These are phyloP conservation scores for Boletus rubroflammeus DNA, from an alignment of 768 basidiomycete species.

Conservation along the genomic window DNA sequence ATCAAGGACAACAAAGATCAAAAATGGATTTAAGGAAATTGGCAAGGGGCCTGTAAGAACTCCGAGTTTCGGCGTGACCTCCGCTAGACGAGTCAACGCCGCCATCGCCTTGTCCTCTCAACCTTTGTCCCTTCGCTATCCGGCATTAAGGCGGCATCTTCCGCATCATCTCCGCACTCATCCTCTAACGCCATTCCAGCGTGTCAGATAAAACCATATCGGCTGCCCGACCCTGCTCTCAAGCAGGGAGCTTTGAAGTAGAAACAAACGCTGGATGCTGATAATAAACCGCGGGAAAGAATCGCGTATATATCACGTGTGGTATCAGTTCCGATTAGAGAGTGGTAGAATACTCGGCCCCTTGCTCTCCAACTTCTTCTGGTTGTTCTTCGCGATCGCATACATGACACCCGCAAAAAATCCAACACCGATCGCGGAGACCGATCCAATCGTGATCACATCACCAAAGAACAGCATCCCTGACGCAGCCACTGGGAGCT, in stretches of 20 bases:
- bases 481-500: slow-evolving; percentile 97
- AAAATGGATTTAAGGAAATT: slow-evolving; percentile 8
- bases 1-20: slow-evolving; percentile 6
- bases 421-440: slow-evolving; percentile 82
- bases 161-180: slow-evolving; percentile 21
- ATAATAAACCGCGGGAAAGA: slow-evolving; percentile 2
- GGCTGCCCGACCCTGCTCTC: not conserved
- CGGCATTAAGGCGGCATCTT: slow-evolving; percentile 34
- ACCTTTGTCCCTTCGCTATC: slow-evolving; percentile 2
- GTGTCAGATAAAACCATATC: not conserved
- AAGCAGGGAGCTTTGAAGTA: not conserved
- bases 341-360: slow-evolving; percentile 63
- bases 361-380: slow-evolving; percentile 70
- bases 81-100: not conserved
- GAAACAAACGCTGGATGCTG: not conserved
- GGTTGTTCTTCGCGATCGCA: slow-evolving; percentile 91
- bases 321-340: slow-evolving; percentile 46
- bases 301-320: not conserved
- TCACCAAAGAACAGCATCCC: slow-evolving; percentile 98
- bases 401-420: slow-evolving; percentile 92
- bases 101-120: not conserved
- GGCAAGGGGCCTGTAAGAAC: not conserved
- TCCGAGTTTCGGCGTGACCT: not conserved
- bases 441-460: slow-evolving; percentile 79
- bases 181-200: not conserved